A percentile compares a stretch with the other conserved stretches of the same genome.
phyloP scores from a whole-genome alignment of 177 flowering plant species.

The Vitis hybrid region DNA sequence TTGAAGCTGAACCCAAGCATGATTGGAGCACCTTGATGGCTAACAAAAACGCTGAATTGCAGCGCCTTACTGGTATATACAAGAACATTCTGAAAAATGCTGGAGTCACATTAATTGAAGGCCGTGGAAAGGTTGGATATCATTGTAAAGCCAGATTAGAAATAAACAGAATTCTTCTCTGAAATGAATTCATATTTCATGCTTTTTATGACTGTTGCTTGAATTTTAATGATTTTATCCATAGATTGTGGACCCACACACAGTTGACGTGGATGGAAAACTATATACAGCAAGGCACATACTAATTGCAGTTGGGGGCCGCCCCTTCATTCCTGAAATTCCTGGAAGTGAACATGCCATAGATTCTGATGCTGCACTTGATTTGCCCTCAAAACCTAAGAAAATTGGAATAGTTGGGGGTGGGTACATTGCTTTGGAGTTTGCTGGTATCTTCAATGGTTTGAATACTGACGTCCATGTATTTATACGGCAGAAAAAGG shows the following conservation, averaged over 20 bases:
- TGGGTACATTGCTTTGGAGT: conserved; percentile 95
- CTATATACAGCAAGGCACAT: conserved; percentile 80
- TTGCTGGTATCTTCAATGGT: conserved; percentile 99
- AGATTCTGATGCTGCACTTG: conserved; percentile 97
- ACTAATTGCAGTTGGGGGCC: conserved; percentile 90
- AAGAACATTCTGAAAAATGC: conserved; percentile 85
- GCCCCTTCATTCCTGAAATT: conserved; percentile 90
- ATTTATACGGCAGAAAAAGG: conserved; percentile 85
- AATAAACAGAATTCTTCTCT: not conserved
- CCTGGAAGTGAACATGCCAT: conserved; percentile 92
- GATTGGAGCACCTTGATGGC: conserved; percentile 95
- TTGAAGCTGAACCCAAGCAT: conserved; percentile 78
- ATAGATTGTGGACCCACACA: conserved; percentile 91
- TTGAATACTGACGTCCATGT: conserved; percentile 89
- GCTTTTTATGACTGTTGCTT: not conserved
- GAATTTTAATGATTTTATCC: conserved; percentile 3
- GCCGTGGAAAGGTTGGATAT: conserved; percentile 91
- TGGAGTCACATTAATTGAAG: conserved; percentile 78
- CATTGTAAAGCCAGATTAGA: conserved; percentile 21
- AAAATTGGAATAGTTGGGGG: conserved; percentile 97
- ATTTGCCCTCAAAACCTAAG: conserved; percentile 80
- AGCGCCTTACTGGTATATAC: conserved; percentile 90
- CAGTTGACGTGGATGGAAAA: conserved; percentile 92
- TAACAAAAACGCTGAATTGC: conserved; percentile 95
- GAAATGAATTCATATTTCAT: not conserved